Evolutionary conservation across 768 basidiomycete species (phyloP).

Genomic region (Trametes elegans): DNA sequence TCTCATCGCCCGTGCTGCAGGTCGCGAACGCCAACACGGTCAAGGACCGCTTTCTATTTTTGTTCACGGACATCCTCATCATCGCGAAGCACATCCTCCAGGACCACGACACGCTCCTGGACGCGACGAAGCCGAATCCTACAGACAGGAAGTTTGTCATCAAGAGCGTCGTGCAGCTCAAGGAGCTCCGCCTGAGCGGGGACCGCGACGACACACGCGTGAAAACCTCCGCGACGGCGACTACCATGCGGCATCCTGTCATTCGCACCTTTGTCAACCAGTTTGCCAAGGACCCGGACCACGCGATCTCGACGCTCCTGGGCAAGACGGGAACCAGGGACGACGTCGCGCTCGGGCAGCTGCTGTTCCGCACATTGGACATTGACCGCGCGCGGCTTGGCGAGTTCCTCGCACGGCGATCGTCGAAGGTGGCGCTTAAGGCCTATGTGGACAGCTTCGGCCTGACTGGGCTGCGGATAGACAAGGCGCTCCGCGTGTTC

Average conservation of each 20-base stretch:
- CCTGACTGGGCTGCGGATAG: conserved; percentile 78
- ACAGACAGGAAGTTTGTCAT: conserved; percentile 79
- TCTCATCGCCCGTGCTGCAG: conserved; percentile 87
- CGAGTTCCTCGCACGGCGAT: conserved; percentile 73
- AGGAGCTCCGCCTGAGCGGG: conserved; percentile 62
- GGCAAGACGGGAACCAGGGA: conserved; percentile 56
- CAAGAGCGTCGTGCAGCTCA: conserved; percentile 84
- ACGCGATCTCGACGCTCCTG: conserved; percentile 71
- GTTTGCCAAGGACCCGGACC: conserved; percentile 79
- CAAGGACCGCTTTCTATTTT: conserved; percentile 93
- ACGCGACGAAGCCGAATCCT: conserved; percentile 51
- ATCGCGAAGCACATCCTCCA: conserved; percentile 86
- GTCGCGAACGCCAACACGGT: conserved; percentile 92
- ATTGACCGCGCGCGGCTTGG: conserved; percentile 83
- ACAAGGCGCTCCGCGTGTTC: conserved; percentile 88
- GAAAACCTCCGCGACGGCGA: conserved; percentile 38
- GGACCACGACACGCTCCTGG: conserved; percentile 62
- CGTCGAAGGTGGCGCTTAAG: conserved; percentile 73
- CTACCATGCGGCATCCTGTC: conserved; percentile 53
- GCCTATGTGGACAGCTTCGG: conserved; percentile 88
- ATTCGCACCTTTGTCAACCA: conserved; percentile 74
- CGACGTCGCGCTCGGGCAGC: conserved; percentile 71
- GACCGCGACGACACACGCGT: conserved; percentile 62
- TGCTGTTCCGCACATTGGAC: conserved; percentile 80
- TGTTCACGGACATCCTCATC: conserved; percentile 95